These are phyloP conservation scores for Jaltomata sinuosa DNA, from an alignment of 257 asterid species.

Conservation along the genomic window DNA sequence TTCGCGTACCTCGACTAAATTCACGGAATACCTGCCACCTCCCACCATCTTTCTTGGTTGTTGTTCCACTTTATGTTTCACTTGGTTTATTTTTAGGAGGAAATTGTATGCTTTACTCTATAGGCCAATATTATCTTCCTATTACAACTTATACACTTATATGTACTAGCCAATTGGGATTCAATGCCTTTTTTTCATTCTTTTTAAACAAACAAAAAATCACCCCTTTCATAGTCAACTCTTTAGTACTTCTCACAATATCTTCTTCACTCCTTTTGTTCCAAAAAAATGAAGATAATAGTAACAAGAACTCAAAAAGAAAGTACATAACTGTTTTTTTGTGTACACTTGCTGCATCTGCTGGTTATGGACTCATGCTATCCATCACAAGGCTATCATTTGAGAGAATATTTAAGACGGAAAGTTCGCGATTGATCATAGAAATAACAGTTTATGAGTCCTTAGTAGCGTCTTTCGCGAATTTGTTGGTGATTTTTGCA, in stretches of 20 bases:
- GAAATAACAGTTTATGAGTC: conserved; percentile 21
- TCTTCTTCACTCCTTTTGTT: conserved; percentile 50
- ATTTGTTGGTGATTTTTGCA: conserved; percentile 18
- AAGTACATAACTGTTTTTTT: conserved; percentile 9
- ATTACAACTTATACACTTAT: conserved; percentile 41
- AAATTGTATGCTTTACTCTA: conserved; percentile 19
- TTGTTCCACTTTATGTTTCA: conserved; percentile 7
- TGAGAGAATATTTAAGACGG: conserved; percentile 15
- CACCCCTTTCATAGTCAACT: conserved; percentile 27
- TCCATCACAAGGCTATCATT: conserved; percentile 21
- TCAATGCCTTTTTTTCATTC: conserved; percentile 41
- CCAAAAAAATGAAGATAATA: conserved; percentile 15
- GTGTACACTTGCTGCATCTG: conserved; percentile 30
- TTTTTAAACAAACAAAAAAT: conserved; percentile 34
- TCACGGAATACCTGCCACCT: too few species aligned
- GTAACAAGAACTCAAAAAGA: background rate
- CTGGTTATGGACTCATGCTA: conserved; percentile 21
- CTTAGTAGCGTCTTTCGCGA: conserved; percentile 16
- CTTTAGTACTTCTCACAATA: conserved; percentile 30
- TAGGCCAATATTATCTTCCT: conserved; percentile 38
- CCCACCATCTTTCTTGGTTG: conserved; percentile 1
- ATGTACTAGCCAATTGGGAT: conserved; percentile 35
- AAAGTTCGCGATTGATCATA: conserved; percentile 5
- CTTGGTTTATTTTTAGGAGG: conserved; percentile 33
- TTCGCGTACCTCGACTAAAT: too few species aligned